These are phyloP conservation scores for Roridomyces roridus DNA, from an alignment of 768 basidiomycete species.

Conservation along the genomic window DNA sequence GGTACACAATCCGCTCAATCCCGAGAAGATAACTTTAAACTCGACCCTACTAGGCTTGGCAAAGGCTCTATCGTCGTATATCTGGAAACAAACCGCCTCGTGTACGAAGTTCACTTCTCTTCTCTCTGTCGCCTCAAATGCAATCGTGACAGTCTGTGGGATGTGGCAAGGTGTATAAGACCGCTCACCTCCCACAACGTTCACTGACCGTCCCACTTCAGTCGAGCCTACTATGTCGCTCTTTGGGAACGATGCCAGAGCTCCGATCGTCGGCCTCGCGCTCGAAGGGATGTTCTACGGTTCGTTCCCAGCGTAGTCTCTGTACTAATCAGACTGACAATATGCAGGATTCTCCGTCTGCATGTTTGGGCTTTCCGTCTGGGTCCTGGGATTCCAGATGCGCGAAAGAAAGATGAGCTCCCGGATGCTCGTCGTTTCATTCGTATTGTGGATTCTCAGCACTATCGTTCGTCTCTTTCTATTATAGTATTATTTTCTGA, in stretches of 20 bases:
- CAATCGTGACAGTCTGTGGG: too few species aligned
- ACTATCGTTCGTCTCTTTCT: neutral
- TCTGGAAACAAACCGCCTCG: too few species aligned
- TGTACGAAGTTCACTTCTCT: too few species aligned
- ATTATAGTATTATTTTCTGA: neutral
- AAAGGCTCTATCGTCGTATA: too few species aligned
- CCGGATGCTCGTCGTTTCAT: neutral
- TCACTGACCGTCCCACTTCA: too few species aligned
- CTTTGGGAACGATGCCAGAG: neutral
- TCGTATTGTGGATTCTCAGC: neutral
- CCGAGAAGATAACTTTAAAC: too few species aligned
- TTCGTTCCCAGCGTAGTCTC: neutral
- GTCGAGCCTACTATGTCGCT: too few species aligned
- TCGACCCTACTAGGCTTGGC: too few species aligned
- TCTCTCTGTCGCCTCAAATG: too few species aligned
- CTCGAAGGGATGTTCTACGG: neutral
- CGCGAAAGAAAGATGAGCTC: neutral
- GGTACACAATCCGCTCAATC: too few species aligned
- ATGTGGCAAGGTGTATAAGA: too few species aligned
- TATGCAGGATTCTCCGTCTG: neutral
- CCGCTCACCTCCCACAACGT: too few species aligned
- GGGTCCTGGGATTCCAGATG: neutral
- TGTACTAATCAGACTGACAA: neutral
- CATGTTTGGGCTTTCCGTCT: neutral
- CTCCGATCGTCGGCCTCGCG: neutral